A percentile compares a stretch with the other conserved stretches of the same genome.
phyloP scores from a whole-genome alignment of 495 filamentous ascomycete genomes.

The Lophiostoma macrostomum region DNA sequence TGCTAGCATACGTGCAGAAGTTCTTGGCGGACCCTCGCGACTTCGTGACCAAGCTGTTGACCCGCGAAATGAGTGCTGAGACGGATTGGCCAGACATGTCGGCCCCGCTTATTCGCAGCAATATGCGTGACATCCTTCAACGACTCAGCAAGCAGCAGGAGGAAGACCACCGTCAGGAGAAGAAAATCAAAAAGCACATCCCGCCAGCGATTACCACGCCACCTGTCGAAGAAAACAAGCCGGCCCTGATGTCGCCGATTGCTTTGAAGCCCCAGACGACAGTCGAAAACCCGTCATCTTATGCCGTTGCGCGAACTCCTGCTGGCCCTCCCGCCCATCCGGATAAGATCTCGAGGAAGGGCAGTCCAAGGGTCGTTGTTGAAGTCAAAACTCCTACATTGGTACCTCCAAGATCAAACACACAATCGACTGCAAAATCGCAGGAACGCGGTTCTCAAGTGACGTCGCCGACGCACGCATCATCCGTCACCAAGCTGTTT shows the following conservation, averaged over 20 bases:
- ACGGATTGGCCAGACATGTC: constrained; percentile 56
- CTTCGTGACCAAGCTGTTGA: constrained; percentile 59
- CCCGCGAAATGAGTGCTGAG: constrained; percentile 45
- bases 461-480: too few species aligned
- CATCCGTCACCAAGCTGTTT: too few species aligned
- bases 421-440: too few species aligned
- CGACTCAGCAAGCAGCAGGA: constrained; percentile 16
- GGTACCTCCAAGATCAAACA: too few species aligned
- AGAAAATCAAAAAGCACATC: constrained; percentile 30
- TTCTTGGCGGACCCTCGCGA: constrained; percentile 68
- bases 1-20: constrained; percentile 76
- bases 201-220: neutral
- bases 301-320: neutral
- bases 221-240: neutral
- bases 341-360: neutral
- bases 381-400: neutral
- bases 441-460: too few species aligned
- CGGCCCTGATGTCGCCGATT: neutral
- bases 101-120: constrained; percentile 51
- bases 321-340: neutral
- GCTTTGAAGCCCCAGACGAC: neutral
- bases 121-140: constrained; percentile 51
- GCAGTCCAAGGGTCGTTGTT: constrained; percentile 9
- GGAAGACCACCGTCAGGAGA: constrained; percentile 41
- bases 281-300: neutral